Base-by-base conservation (phyloP, 768 basidiomycete genomes). In the Lentinula lateritia region DNA sequence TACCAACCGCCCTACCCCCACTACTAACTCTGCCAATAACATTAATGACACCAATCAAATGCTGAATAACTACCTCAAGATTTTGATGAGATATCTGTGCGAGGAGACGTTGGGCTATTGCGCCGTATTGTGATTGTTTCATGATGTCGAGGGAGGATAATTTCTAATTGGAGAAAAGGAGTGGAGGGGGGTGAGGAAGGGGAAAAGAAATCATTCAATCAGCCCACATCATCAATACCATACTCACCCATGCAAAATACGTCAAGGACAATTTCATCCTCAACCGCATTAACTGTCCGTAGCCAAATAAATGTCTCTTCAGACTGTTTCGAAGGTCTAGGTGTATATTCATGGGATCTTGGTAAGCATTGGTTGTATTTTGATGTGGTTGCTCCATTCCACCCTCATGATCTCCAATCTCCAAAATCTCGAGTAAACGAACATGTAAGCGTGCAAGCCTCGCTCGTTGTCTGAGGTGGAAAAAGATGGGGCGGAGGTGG, bases 301-400 rank as follows among this genome's bases (percentile, higher is more conserved):
- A 85, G 1, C 89, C 89, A 67, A 84, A 90, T 13, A 92, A 71
- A 67, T 88, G 82, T 8, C 74, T 76, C 0, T 74, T 66, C 16
- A 91, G 67, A 63, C 86, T 85, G 15, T 70, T 70, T 48, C 81
- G 74, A 62, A 89, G 80, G n/a, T 76, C 76, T 23, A 61, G 61
- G 23, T 77, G 78, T 6, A 84, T 64, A 6, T 77, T 28, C 28
- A 28, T 28, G 28, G 28, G 28, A 28, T 28, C 28, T 28, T 28
- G 28, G 28, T 28, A 4, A 28, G 28, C 28, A 28, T 28, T 28
- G 28, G 28, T 28, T 3, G 28, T 28, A 28, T 3, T 28, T 28
- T 28, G 28, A 28, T 28, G 28, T 28, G 28, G 28, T 28, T 28
- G 28, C 28, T 28, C 28, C 28, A 3, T 28, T 28, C 28, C 28